Conservation (phyloP, 148 eudicot species). For the Rhododendron griersonianum region DNA sequence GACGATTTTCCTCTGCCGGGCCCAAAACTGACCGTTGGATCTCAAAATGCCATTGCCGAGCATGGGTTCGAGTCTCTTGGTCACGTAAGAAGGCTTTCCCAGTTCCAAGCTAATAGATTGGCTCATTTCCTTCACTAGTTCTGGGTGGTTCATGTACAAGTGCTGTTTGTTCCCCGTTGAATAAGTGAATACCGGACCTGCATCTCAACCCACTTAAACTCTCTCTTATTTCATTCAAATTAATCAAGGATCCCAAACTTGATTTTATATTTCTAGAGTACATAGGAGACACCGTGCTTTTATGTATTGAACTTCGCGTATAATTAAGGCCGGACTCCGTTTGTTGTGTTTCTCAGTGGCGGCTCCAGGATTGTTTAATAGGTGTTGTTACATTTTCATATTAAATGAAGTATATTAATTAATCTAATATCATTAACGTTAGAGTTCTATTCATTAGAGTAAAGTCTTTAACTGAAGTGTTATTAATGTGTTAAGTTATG, state of each 20-base stretch:
- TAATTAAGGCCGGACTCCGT: too few species aligned
- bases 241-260: background rate
- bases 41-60: constrained; percentile 86
- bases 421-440: too few species aligned
- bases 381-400: too few species aligned
- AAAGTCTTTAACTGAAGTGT: too few species aligned
- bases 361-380: too few species aligned
- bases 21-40: constrained; percentile 64
- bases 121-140: constrained; percentile 70
- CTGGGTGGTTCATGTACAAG: constrained; percentile 59
- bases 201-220: background rate
- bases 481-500: too few species aligned
- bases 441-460: too few species aligned
- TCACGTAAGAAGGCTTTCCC: constrained; percentile 68
- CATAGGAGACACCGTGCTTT: background rate
- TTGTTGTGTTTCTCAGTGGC: too few species aligned
- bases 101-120: constrained; percentile 41
- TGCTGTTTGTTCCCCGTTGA: constrained; percentile 69
- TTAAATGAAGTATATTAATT: too few species aligned
- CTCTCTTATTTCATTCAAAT: background rate
- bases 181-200: constrained; percentile 67
- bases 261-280: too few species aligned
- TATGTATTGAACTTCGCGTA: background rate
- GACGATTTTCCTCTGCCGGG: constrained; percentile 67
- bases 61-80: constrained; percentile 67